These are phyloP conservation scores for Fusarium sublunatum DNA, from an alignment of 2,329 filamentous ascomycete species.

Conservation along the genomic window DNA sequence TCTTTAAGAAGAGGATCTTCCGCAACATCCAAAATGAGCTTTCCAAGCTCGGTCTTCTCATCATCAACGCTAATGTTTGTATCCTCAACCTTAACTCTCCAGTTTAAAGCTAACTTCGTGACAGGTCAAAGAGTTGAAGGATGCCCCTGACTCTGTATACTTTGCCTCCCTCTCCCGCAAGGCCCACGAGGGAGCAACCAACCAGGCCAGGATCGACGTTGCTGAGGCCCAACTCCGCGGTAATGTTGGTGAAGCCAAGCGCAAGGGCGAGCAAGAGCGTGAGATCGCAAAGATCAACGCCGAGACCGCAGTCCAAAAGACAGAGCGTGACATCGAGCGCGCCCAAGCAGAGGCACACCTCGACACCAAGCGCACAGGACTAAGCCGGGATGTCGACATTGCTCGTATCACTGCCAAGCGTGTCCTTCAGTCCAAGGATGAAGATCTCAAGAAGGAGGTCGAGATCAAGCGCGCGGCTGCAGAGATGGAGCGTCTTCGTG, in stretches of 20 bases:
- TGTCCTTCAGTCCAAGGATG: conserved; percentile 78
- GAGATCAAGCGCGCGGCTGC: conserved; percentile 81
- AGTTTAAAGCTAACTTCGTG: not conserved
- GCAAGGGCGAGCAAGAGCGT: conserved; percentile 82
- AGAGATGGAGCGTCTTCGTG: conserved; percentile 82
- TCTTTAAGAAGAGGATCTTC: conserved; percentile 81
- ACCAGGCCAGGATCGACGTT: conserved; percentile 78
- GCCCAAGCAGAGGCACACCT: conserved; percentile 81
- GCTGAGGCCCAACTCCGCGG: conserved; percentile 73
- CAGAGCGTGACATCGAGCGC: conserved; percentile 84
- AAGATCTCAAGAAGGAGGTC: conserved; percentile 82
- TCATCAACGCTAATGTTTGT: conserved; percentile 72
- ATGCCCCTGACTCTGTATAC: conserved; percentile 84
- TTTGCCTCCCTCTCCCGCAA: conserved; percentile 85
- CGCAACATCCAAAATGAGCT: conserved; percentile 82
- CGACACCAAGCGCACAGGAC: conserved; percentile 76
- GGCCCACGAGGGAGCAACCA: conserved; percentile 85
- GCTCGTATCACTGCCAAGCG: conserved; percentile 79
- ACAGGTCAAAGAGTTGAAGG: conserved; percentile 81
- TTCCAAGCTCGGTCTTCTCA: conserved; percentile 81
- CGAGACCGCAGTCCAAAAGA: conserved; percentile 85
- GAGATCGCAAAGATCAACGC: conserved; percentile 90
- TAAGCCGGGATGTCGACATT: conserved; percentile 82
- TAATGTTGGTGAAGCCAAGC: conserved; percentile 81
- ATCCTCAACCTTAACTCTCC: not conserved